These are phyloP conservation scores for Fusarium compactum DNA, from an alignment of 2,329 filamentous ascomycete genomes.

Conservation along the genomic window DNA sequence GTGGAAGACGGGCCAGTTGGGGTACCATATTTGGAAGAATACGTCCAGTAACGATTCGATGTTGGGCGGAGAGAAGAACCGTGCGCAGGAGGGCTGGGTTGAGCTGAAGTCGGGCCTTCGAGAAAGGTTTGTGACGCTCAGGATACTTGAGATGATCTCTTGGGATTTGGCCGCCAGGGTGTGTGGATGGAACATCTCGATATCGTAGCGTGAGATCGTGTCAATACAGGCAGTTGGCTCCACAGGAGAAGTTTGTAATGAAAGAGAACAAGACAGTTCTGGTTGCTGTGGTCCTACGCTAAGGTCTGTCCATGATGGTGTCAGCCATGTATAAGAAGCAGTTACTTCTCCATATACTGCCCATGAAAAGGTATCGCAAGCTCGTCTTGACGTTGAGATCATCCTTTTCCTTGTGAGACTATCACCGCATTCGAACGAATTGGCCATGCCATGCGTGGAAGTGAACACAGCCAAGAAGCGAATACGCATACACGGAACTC, in stretches of 20 bases:
- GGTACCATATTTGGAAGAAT: conserved; percentile 30
- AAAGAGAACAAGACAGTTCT: rapidly evolving
- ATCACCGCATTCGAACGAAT: conserved; percentile 5
- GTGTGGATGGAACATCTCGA: rapidly evolving
- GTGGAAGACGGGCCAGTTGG: conserved; percentile 35
- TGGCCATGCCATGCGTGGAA: conserved; percentile 16
- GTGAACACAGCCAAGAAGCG: conserved; percentile 17
- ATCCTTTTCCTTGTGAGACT: not conserved
- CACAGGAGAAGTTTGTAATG: rapidly evolving
- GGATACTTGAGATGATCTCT: not conserved
- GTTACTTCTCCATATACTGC: not conserved
- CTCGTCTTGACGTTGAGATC: not conserved
- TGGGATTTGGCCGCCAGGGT: not conserved
- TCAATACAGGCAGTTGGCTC: not conserved
- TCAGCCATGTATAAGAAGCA: not conserved
- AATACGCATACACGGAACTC: not conserved
- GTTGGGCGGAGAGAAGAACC: conserved; percentile 28
- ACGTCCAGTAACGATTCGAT: conserved; percentile 11
- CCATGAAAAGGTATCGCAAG: not conserved
- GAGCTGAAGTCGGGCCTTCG: not conserved
- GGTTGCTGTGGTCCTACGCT: not conserved
- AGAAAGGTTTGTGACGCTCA: not conserved
- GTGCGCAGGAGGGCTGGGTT: not conserved
- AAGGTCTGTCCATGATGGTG: not conserved
- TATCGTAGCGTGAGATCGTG: not conserved